Evolutionary conservation across 441 rosid genomes (phyloP), one percentile per base, ranked within the genome.

Genomic region (Breynia disticha): DNA sequence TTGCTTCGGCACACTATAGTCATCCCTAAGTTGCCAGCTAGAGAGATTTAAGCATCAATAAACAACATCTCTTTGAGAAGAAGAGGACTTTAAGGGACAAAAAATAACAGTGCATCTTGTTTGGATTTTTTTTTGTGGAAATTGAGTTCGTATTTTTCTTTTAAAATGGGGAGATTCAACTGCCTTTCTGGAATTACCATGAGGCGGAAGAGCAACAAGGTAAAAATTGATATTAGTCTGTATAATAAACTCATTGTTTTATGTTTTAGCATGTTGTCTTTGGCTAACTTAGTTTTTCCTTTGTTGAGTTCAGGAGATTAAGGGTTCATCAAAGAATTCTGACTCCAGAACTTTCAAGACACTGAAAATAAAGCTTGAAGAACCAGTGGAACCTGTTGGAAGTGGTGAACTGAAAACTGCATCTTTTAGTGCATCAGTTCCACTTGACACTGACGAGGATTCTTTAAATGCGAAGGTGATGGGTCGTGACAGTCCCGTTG

Each of bases 301-400:
- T 63, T 42, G 46, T 22, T 62, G 58, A 35, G 59, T 59, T 61
- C 68, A 90, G 96, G 68, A 16, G 50, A 69, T 7, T 37, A 50
- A 52, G 65, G 73, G 46, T 54, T 48, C 74, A 52, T 59, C 61
- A 41, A 69, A 57, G 55, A 51, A 68, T 14, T 62, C 21, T 53
- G 65, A 68, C 24, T 58, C 19, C 55, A 32, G 64, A 54, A 66
- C 64, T 9, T 64, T 62, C 16, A 70, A 64, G 47, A 58, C 77
- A 54, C 65, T 81, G 67, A 81, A 77, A 64, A 70, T 85, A 35
- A 78, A 63, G 63, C 66, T 72, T 11, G 79, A 79, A 45, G 79
- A 79, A 48, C 82, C 82, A 2, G 85, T 67, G 66, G 72, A 79
- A 59, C 82, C 94, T 56, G 52, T 72, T 7, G 73, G 76, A 76